These are phyloP conservation scores for Ceratorhiza oryzae-sativae DNA, from an alignment of 1,284 basidiomycete species.

Conservation along the genomic window DNA sequence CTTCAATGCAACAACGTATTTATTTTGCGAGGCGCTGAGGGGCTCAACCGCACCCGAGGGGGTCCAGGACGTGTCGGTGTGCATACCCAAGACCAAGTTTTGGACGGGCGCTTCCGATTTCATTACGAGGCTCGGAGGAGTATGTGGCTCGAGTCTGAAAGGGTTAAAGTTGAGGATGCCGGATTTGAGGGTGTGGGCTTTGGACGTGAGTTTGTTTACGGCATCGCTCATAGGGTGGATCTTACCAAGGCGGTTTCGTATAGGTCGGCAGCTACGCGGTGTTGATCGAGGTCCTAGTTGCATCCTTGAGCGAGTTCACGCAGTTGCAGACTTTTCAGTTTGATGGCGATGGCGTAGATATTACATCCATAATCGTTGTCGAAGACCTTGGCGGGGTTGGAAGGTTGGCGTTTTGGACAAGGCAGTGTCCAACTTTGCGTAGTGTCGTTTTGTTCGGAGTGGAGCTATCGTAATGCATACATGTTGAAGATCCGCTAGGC, in stretches of 20 bases:
- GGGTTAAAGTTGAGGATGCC: constrained; percentile 10
- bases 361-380: background rate
- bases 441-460: constrained; percentile 24
- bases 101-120: constrained; percentile 37
- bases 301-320: constrained; percentile 9
- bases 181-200: constrained; percentile 16
- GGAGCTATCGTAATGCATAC: background rate
- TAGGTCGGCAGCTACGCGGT: constrained; percentile 7
- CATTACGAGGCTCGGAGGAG: constrained; percentile 8
- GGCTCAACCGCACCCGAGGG: constrained; percentile 6
- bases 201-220: background rate
- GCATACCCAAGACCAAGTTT: constrained; percentile 21
- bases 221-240: background rate
- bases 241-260: too few species aligned
- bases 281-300: constrained; percentile 23
- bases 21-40: constrained; percentile 16
- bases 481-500: background rate
- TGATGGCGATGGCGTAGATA: background rate
- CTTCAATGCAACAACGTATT: constrained; percentile 4
- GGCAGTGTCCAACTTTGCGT: background rate
- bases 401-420: constrained; percentile 20
- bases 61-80: constrained; percentile 19
- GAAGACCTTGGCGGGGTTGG: constrained; percentile 24
- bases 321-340: constrained; percentile 11
- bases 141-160: constrained; percentile 7